Conservation (phyloP, 129 eudicot species). For the Gnaphalium uliginosum region DNA sequence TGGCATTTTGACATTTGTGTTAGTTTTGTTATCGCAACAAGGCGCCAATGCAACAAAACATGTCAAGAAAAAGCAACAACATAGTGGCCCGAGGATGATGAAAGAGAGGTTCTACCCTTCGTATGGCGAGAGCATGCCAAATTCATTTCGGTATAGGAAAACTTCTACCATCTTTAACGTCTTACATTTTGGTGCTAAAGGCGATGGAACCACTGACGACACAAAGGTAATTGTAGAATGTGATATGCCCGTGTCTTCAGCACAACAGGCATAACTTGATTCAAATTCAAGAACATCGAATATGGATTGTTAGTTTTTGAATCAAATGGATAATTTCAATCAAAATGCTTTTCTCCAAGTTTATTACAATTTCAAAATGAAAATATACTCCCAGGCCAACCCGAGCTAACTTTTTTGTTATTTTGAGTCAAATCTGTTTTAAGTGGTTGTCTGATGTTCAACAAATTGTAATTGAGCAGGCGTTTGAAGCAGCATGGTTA, state of each 20-base stretch:
- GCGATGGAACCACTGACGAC: slow-evolving; percentile 60
- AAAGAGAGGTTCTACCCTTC: slow-evolving; percentile 30
- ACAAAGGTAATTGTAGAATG: slow-evolving; percentile 38
- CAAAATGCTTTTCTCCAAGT: too few relatives aligned
- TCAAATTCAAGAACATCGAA: background rate
- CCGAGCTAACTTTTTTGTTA: background rate
- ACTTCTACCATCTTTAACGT: slow-evolving; percentile 49
- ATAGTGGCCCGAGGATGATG: slow-evolving; percentile 9
- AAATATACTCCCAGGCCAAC: background rate
- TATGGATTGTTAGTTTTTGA: background rate
- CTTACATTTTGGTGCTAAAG: slow-evolving; percentile 58
- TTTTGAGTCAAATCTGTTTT: background rate
- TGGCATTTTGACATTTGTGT: slow-evolving; percentile 24
- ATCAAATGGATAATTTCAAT: background rate
- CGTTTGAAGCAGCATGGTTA: slow-evolving; percentile 70
- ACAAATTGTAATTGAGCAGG: slow-evolving; percentile 36
- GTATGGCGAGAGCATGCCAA: slow-evolving; percentile 29
- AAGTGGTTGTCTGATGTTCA: background rate
- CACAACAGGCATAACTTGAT: background rate
- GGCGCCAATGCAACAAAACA: slow-evolving; percentile 29
- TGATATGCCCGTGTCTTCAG: background rate
- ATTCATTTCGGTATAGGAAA: slow-evolving; percentile 10
- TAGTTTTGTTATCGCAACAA: slow-evolving; percentile 30
- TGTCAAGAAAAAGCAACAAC: slow-evolving; percentile 18
- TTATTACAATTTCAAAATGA: too few relatives aligned